Evolutionary conservation across 139 green algal genomes (phyloP).

Genomic region (Edaphochlamys debaryana): DNA sequence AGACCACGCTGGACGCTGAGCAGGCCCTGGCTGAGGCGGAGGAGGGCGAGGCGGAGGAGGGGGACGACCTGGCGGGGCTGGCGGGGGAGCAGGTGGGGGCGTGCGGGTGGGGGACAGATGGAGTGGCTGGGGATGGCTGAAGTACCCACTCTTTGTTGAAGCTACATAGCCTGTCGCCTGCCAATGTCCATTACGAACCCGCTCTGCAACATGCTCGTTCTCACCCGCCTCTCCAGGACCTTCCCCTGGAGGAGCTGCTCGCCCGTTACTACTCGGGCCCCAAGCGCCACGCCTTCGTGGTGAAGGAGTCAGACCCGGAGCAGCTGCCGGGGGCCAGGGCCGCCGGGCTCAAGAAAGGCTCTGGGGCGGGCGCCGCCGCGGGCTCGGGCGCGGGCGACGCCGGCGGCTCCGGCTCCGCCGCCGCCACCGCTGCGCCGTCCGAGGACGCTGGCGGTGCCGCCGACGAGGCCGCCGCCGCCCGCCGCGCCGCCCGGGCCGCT

Average conservation of each 20-base stretch:
- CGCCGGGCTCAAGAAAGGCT: neutral
- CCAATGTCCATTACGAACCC: too few species aligned
- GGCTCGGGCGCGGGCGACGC: neutral
- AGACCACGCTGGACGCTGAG: constrained; percentile 77
- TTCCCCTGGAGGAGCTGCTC: constrained; percentile 92
- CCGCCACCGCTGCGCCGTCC: neutral
- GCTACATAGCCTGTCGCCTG: too few species aligned
- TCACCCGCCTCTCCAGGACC: constrained; percentile 55
- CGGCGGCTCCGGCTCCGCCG: neutral
- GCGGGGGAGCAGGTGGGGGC: constrained; percentile 65
- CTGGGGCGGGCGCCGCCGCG: neutral
- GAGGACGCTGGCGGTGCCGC: neutral
- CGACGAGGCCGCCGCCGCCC: neutral
- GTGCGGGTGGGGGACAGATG: too few species aligned
- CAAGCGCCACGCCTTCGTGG: constrained; percentile 18
- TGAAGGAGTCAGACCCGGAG: constrained; percentile 1
- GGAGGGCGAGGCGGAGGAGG: constrained; percentile 43
- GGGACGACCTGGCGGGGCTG: constrained; percentile 79
- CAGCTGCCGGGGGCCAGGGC: neutral
- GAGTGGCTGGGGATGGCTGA: too few species aligned
- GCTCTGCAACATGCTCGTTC: too few species aligned
- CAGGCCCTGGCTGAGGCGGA: constrained; percentile 48
- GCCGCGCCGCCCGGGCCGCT: neutral
- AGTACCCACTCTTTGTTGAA: too few species aligned
- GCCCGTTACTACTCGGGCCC: constrained; percentile 59